Percentiles rank a stretch among this genome's conserved stretches.
Conservation (phyloP, 257 asterid species). For the Verbena officinalis region DNA sequence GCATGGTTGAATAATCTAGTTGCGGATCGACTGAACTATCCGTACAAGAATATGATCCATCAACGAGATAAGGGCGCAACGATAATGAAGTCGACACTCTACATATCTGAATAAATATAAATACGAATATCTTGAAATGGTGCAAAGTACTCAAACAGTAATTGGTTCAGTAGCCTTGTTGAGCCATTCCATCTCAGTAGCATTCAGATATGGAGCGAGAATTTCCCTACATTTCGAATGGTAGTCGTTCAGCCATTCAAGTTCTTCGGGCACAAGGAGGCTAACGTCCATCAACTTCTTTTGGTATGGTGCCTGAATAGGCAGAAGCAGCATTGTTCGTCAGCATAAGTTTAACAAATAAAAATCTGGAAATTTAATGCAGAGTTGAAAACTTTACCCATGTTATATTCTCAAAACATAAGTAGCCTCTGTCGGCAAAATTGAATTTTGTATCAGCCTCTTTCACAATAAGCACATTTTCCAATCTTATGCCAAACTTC, state of each 20-base stretch:
- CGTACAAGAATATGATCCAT: not conserved
- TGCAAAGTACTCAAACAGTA: conserved; percentile 37
- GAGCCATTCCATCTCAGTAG: conserved; percentile 80
- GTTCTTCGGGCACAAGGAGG: conserved; percentile 76
- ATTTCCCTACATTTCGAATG: conserved; percentile 69
- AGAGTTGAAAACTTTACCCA: conserved; percentile 62
- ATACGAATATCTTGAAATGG: not conserved
- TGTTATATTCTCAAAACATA: conserved; percentile 85
- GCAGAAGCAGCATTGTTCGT: conserved; percentile 8
- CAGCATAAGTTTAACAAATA: not conserved
- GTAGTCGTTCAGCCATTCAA: conserved; percentile 81
- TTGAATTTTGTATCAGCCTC: conserved; percentile 91
- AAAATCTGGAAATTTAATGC: no score
- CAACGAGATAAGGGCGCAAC: not conserved
- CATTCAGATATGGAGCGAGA: conserved; percentile 64
- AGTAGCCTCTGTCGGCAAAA: conserved; percentile 80
- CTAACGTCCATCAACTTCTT: conserved; percentile 69
- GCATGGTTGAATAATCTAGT: not conserved
- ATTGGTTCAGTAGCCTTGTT: conserved; percentile 76
- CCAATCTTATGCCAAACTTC: conserved; percentile 89
- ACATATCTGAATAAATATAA: not conserved
- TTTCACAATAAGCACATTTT: conserved; percentile 84
- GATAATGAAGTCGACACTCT: not conserved
- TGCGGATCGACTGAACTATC: no score
- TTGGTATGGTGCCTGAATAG: conserved; percentile 85